A percentile compares a stretch with the other conserved stretches of the same genome.
phyloP scores from a whole-genome alignment of 345 rosid genomes.

The Orychophragmus violaceus region DNA sequence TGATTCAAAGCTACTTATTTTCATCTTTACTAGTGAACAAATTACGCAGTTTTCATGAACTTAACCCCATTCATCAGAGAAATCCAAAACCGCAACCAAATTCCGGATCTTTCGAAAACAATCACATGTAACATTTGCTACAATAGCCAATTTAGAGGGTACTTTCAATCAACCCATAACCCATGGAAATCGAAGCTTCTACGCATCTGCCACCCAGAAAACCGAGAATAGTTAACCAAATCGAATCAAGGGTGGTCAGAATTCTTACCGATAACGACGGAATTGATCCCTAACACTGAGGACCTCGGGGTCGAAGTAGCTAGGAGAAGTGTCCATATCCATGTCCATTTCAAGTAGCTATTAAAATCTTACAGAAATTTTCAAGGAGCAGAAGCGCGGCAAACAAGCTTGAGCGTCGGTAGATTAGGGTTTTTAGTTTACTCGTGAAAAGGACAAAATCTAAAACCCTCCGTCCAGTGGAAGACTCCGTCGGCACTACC shows the following conservation, averaged over 20 bases:
- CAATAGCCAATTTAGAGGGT: neutral
- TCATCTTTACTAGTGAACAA: too few relatives aligned
- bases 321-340: constrained; percentile 75
- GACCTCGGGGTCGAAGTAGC: constrained; percentile 64
- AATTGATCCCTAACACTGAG: constrained; percentile 62
- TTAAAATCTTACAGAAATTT: neutral
- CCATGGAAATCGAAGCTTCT: neutral
- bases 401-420: constrained; percentile 5
- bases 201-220: neutral
- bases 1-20: neutral
- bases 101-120: neutral
- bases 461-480: constrained; percentile 10
- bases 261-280: constrained; percentile 81
- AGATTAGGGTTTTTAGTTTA: neutral
- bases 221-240: neutral
- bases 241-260: neutral
- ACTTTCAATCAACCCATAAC: neutral
- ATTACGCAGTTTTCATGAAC: neutral
- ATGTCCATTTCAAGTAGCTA: too few relatives aligned
- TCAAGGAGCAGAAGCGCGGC: constrained; percentile 7
- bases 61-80: too few relatives aligned
- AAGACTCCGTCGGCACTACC: neutral
- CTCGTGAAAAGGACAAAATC: constrained; percentile 8
- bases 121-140: neutral
- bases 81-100: neutral